Percentiles rank a stretch among this genome's conserved stretches.
These are phyloP conservation scores for Calonectria hawksworthii DNA, from an alignment of 2,329 filamentous ascomycete genomes.

Conservation along the genomic window DNA sequence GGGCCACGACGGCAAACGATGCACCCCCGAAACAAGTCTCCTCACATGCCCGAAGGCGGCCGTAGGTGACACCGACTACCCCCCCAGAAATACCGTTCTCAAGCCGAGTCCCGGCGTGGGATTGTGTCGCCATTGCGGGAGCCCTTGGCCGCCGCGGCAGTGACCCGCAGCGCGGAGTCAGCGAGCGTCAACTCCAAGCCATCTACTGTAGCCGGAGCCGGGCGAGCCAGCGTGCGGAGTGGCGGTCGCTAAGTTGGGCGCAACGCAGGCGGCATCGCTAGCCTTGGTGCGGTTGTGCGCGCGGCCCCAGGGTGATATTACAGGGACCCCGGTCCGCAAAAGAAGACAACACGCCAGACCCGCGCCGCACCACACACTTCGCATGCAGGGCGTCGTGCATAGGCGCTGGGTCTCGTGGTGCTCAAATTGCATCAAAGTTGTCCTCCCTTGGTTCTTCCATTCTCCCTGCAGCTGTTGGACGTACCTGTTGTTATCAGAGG, in stretches of 20 bases:
- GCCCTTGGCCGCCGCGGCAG: slow-evolving; percentile 29
- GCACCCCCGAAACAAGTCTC: slow-evolving; percentile 20
- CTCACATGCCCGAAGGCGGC: slow-evolving; percentile 20
- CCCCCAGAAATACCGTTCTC: slow-evolving; percentile 26
- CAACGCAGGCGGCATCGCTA: slow-evolving; percentile 30
- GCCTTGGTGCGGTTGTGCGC: slow-evolving; percentile 19
- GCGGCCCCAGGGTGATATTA: slow-evolving; percentile 30
- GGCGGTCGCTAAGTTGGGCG: slow-evolving; percentile 33
- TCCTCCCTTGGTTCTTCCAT: slow-evolving; percentile 23
- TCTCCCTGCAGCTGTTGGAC: slow-evolving; percentile 5
- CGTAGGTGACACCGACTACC: slow-evolving; percentile 25
- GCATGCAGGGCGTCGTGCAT: slow-evolving; percentile 49
- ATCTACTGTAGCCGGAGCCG: slow-evolving; percentile 32
- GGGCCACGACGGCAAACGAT: slow-evolving; percentile 17
- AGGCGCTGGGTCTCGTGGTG: slow-evolving; percentile 50
- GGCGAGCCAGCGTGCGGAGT: slow-evolving; percentile 31
- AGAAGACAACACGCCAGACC: slow-evolving; percentile 39
- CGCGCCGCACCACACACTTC: slow-evolving; percentile 41
- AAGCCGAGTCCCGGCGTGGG: slow-evolving; percentile 29
- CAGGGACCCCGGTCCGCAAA: slow-evolving; percentile 36
- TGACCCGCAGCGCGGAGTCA: slow-evolving; percentile 32
- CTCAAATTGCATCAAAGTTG: slow-evolving; percentile 28
- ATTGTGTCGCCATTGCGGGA: slow-evolving; percentile 26
- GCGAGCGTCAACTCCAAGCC: slow-evolving; percentile 21
- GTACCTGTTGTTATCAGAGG: neutral